These are phyloP conservation scores for Ustilago trichophora DNA, from an alignment of 1,284 basidiomycete species.

Conservation along the genomic window DNA sequence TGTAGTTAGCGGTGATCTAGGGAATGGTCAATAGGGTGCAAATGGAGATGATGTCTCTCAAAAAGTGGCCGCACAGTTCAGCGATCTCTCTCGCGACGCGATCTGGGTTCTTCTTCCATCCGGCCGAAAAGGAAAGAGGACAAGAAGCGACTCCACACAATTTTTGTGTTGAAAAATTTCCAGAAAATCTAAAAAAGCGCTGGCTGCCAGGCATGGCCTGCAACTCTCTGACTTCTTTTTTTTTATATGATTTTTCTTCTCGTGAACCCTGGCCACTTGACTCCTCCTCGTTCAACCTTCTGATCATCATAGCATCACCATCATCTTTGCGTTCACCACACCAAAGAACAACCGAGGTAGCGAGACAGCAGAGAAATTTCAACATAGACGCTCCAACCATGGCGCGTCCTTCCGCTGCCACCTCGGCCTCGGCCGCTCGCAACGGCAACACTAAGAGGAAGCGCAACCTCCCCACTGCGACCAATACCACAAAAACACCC, in stretches of 20 bases:
- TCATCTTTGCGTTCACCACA: too few relatives aligned
- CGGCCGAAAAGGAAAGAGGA: slow-evolving; percentile 20
- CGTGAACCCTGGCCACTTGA: too few relatives aligned
- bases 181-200: slow-evolving; percentile 1
- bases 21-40: not conserved
- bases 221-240: too few relatives aligned
- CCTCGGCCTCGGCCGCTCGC: slow-evolving; percentile 26
- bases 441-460: slow-evolving; percentile 43
- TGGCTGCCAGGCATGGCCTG: too few relatives aligned
- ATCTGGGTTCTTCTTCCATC: slow-evolving; percentile 18
- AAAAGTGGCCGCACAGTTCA: too few relatives aligned
- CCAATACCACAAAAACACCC: slow-evolving; percentile 6
- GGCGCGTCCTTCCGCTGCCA: slow-evolving; percentile 27
- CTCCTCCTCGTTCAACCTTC: too few relatives aligned
- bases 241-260: too few relatives aligned
- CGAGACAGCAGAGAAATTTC: too few relatives aligned
- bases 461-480: slow-evolving; percentile 17
- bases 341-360: too few relatives aligned
- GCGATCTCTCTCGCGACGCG: slow-evolving; percentile 33
- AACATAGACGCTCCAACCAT: too few relatives aligned
- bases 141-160: slow-evolving; percentile 20
- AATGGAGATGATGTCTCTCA: slow-evolving; percentile 11
- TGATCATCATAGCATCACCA: too few relatives aligned
- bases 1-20: not conserved
- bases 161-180: not conserved